phyloP scores from a whole-genome alignment of 345 rosid genomes.

The Citrus maxima region DNA sequence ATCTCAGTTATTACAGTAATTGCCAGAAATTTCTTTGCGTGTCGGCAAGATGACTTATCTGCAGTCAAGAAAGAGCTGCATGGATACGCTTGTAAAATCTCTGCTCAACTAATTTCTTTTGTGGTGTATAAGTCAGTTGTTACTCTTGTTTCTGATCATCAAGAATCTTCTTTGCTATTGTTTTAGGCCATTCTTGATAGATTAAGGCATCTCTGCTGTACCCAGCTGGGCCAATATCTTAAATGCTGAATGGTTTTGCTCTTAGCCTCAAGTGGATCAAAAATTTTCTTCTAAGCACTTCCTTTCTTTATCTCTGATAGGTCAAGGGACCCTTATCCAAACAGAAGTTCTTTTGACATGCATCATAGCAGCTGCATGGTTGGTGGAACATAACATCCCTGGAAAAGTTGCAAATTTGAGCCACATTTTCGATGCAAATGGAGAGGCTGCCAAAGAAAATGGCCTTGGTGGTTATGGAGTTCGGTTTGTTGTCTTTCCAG shows the following conservation, averaged over 20 bases:
- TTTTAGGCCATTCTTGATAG: not conserved
- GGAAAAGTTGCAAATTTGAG: not conserved
- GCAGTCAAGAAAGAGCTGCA: not conserved
- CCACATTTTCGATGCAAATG: not conserved
- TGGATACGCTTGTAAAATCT: not conserved
- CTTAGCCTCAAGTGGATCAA: not conserved
- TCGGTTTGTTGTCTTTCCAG: slow-evolving; percentile 8
- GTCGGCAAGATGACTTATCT: not conserved
- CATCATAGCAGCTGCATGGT: slow-evolving; percentile 11
- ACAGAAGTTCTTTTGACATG: not conserved
- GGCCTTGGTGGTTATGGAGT: not conserved
- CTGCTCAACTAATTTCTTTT: not conserved
- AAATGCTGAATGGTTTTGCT: not conserved
- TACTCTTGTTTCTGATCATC: not conserved
- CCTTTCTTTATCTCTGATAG: not conserved
- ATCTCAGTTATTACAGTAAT: not conserved
- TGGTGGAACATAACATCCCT: slow-evolving; percentile 19
- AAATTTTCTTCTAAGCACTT: not conserved
- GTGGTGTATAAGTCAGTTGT: not conserved
- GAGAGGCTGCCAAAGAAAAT: not conserved
- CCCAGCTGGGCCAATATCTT: not conserved
- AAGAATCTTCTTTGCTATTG: not conserved
- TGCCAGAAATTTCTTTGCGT: slow-evolving; percentile 1
- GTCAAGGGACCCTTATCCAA: slow-evolving; percentile 3
- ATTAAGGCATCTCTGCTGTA: not conserved